These are phyloP conservation scores for Termitomyces sp. DNA, from an alignment of 768 basidiomycete species.

Conservation along the genomic window DNA sequence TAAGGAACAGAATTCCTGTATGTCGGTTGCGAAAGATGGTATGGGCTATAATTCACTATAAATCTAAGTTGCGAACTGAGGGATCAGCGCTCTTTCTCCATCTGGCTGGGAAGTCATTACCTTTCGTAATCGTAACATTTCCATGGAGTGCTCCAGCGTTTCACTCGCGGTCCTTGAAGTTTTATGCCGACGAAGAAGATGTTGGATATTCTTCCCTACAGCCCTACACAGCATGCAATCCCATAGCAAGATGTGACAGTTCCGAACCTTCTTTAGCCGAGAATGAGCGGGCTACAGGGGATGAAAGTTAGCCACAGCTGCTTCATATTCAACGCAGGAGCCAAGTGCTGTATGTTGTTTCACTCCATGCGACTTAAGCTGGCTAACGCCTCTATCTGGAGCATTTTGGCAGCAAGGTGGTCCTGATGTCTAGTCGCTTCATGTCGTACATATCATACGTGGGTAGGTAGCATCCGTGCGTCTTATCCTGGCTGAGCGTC, in stretches of 20 bases:
- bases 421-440: neutral
- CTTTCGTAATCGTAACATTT: neutral
- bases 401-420: neutral
- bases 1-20: neutral
- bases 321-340: neutral
- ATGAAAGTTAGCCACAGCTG: neutral
- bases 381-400: neutral
- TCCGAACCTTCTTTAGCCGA: neutral
- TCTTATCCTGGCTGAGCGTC: neutral
- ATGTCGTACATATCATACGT: neutral
- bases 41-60: neutral
- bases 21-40: neutral
- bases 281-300: neutral
- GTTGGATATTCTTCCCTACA: neutral
- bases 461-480: neutral
- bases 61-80: neutral
- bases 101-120: neutral
- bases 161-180: neutral
- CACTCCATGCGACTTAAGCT: neutral
- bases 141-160: neutral
- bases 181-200: neutral
- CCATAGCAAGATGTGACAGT: neutral
- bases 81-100: neutral
- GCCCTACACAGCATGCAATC: neutral
- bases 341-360: neutral